Evolutionary conservation across 2,329 filamentous ascomycete species (phyloP), one percentile per base, ranked within the genome.

Genomic region (Neoarthrinium moseri): DNA sequence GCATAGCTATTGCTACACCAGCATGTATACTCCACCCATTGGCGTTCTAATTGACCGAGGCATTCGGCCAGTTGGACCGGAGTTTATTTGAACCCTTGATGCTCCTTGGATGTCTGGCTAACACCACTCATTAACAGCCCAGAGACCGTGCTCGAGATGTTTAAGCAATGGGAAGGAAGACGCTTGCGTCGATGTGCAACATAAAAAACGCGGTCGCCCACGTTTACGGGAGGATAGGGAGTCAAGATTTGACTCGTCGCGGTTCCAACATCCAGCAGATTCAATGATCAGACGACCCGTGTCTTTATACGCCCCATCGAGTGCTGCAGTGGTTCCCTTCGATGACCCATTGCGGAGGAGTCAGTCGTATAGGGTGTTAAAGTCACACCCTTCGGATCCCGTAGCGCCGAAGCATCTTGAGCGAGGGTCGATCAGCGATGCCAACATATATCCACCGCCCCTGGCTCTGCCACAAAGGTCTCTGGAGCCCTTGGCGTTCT

Each of bases 161-260:
- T 71, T 87, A 26, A 82, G 82, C 57, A 89, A 89, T 59, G 86
- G 87, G 49, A 94, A 92, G 58, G 76, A 92, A 73, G 87, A 91
- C 47, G 77, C 84, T 6, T 94, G 89, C 61, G 75, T 89, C 56
- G 89, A 94, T 65, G 88, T 94, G 26, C 86, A 90, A 60, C 89
- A 94, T 67, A 94, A 92, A 67, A 94, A 92, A 64, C 75, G 89
- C 56, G 89, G 89, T 33, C 78, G 89, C 39, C 89, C 89, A 49
- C 78, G 89, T 52, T 71, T 94, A 54, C 81, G 88, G 56, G 88
- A 92, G 60, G 86, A 89, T 49, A 73, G 79, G 55, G 81, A 85
- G 52, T 60, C 75, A 39, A 74, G 80, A 51, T 83, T 78, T 56
- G 81, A 84, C 48, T 62, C 70, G 13, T 61, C 71, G 3, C 71